Evolutionary conservation across 78 protist species (phyloP), one percentile per base, ranked within the genome.

Genomic region (Paulinella micropora): DNA sequence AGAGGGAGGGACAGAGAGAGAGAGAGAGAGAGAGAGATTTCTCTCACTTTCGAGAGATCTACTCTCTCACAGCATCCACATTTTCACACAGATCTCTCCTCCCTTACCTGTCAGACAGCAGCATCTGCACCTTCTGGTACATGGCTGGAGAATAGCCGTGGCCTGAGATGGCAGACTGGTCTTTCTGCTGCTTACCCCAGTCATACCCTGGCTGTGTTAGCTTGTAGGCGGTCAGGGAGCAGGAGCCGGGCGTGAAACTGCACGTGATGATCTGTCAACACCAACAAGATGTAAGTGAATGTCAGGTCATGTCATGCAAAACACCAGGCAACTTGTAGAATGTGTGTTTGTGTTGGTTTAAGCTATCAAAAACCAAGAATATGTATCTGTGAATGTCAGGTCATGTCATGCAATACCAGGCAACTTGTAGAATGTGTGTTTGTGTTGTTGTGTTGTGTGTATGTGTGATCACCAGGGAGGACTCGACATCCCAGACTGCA

Each of bases 181-280:
- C 98, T 89, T 92, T 94, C 93, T 94, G 86, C 77, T 87, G 39
- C 39, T 90, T 51, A 39, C 99, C 99, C 99, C 99, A 98, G 90
- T 97, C 99, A 34, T 88, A 91, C 51, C 99, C 99, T 0, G 92
- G 0, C 32, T 89, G 87, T 9, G 98, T 97, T 28, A 98, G 90
- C 87, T 90, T 92, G 95, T 98, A 98, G 34, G 98, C 96, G 0
- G 97, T 89, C 3, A 98, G 93, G 26, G 98, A 94, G 88, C 91
- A 88, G 2, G 98, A 95, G 38, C 99, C 93, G 28, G 94, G 94
- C 36, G 94, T 92, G 93, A 90, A 92, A 2, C 89, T 73, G 91
- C 91, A 92, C 34, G 93, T 92, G 88, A 90, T 79, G 31, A 86
- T 26, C n/a, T n/a, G n/a, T n/a, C n/a, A 29, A 87, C 38, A 15